Evolutionary conservation across 345 rosid species (phyloP).

Genomic region (Schrenkiella parvula): DNA sequence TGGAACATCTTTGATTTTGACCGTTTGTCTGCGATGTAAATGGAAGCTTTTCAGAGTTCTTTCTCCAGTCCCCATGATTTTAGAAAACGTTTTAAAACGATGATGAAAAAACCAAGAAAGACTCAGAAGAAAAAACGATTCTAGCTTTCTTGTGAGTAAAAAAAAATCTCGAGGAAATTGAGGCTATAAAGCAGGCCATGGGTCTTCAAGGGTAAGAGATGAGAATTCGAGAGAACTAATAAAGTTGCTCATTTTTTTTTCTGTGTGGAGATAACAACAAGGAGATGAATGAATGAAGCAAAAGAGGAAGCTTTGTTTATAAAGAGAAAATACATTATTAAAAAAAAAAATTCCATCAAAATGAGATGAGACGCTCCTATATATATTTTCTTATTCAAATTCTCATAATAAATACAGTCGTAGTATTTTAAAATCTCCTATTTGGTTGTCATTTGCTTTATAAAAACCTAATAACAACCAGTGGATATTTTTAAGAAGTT

Average conservation of each 20-base stretch:
- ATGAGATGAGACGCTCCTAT: conserved; percentile 3
- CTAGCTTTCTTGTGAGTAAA: not conserved
- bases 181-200: conserved; percentile 43
- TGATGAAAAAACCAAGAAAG: not conserved
- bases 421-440: conserved; percentile 6
- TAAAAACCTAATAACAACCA: not conserved
- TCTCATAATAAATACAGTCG: not conserved
- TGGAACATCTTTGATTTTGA: conserved; percentile 41
- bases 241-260: conserved; percentile 39
- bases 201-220: conserved; percentile 39
- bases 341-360: not conserved
- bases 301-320: conserved; percentile 19
- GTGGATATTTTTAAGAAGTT: not conserved
- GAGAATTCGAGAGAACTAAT: conserved; percentile 36
- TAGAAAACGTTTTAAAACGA: not conserved
- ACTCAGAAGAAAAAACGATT: not conserved
- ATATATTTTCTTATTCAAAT: not conserved
- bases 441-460: conserved; percentile 23
- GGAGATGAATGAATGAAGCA: conserved; percentile 27
- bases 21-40: conserved; percentile 32
- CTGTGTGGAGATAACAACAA: conserved; percentile 12
- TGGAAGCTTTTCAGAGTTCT: conserved; percentile 27
- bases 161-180: conserved; percentile 2
- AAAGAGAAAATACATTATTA: conserved; percentile 8
- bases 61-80: conserved; percentile 30